These are phyloP conservation scores for Nicotiana benthamiana DNA, from an alignment of 257 asterid genomes.

Conservation along the genomic window DNA sequence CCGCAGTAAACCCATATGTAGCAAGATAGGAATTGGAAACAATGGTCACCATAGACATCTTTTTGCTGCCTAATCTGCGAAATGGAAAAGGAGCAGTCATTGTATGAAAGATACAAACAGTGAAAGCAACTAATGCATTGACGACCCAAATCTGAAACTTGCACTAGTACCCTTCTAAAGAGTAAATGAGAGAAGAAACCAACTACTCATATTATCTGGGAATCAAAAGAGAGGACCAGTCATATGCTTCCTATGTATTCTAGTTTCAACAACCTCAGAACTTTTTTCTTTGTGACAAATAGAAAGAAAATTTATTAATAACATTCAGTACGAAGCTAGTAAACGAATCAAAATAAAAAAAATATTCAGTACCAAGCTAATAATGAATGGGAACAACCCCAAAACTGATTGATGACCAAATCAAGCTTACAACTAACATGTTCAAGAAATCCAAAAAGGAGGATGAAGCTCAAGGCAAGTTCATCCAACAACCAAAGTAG, in stretches of 20 bases:
- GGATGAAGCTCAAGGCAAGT: background rate
- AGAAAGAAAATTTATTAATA: background rate
- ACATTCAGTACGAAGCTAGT: background rate
- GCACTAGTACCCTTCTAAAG: background rate
- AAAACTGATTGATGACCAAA: background rate
- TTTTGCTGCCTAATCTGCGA: constrained; percentile 78
- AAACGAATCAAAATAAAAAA: background rate
- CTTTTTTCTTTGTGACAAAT: background rate
- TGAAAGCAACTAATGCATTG: background rate
- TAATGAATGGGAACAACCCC: background rate
- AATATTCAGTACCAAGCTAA: background rate
- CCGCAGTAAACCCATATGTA: constrained; percentile 85
- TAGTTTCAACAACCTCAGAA: background rate
- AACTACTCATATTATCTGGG: background rate
- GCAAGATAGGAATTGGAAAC: constrained; percentile 55
- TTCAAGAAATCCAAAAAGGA: background rate
- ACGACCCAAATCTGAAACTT: background rate
- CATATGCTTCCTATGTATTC: background rate
- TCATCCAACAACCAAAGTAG: background rate
- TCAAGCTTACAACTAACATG: background rate
- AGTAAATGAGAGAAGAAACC: background rate
- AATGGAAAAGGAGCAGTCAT: background rate
- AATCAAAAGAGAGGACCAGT: background rate
- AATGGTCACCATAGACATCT: constrained; percentile 49
- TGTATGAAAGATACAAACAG: background rate